Evolutionary conservation across 495 filamentous ascomycete species (phyloP), one percentile per base, ranked within the genome.

Genomic region (Penicillium paxilli): DNA sequence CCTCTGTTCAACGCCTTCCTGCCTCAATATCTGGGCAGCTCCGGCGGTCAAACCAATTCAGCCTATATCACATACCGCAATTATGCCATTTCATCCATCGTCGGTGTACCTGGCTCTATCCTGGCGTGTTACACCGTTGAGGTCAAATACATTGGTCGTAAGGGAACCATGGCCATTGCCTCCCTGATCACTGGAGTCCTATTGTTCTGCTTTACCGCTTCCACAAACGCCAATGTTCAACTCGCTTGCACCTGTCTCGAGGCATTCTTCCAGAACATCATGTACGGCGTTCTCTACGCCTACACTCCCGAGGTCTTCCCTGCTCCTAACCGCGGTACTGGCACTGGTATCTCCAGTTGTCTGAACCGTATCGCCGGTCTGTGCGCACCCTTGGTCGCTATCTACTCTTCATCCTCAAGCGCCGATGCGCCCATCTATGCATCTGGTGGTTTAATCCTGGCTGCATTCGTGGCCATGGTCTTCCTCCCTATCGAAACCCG

Each of bases 301-400:
- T 83, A 83, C 61, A 85, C 83, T 0, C 83, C 83, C 1, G 83
- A 85, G 54, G 80, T 84, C 12, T 83, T 85, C 68, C 81, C 83
- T 1, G 80, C 80, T 12, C 79, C 80, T 0, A 77, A 78, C 60
- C 74, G 83, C 23, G 83, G 83, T 12, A 83, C 81, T 1, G 83
- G 78, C 4, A 81, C 79, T 5, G 83, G 83, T 25, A 81, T 85
- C 23, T 74, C 75, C 11, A 80, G 77, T 52, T 79, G 77, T 51
- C 58, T 86, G 50, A 84, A 85, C 58, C 76, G 83, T 17, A 73
- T 85, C 23, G 69, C 76, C 2, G 83, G 83, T 47, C 73, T 86
- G 8, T 81, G 77, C 58, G 83, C 82, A 0, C 83, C 83, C 0
- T 70, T 86, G 30, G 78, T 85, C 22, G 83, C 79, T 10, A 77